Conservation (phyloP, 164 flowering plant species). For the Aristolochia fimbriata region DNA sequence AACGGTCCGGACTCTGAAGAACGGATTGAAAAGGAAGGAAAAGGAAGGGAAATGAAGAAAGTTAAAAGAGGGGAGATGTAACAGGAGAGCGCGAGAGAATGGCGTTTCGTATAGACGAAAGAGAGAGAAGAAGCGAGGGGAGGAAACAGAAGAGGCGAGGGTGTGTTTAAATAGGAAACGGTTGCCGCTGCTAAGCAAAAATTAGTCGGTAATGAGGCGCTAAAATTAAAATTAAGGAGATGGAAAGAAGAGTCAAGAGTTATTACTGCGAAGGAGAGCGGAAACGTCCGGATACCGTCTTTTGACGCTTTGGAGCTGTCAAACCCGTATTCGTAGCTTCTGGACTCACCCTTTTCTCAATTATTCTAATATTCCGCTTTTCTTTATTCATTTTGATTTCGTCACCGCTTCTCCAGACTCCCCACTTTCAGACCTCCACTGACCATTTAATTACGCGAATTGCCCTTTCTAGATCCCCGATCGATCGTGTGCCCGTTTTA, state of each 20-base stretch:
- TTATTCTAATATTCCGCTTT: too few species aligned
- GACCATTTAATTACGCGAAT: too few species aligned
- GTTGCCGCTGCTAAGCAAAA: background rate
- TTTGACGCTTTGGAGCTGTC: slow-evolving; percentile 2
- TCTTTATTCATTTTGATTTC: too few species aligned
- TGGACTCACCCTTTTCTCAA: background rate
- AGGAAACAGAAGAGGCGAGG: background rate
- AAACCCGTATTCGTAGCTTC: slow-evolving; percentile 3
- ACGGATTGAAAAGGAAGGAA: too few species aligned
- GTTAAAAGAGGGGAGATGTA: too few species aligned
- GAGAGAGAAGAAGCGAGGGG: slow-evolving; percentile 2
- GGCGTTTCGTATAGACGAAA: background rate
- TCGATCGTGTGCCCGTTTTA: too few species aligned
- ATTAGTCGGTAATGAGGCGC: background rate
- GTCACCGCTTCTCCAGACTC: too few species aligned
- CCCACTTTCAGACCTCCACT: too few species aligned
- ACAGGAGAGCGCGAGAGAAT: background rate
- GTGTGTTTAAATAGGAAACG: slow-evolving; percentile 18
- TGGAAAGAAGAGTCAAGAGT: background rate
- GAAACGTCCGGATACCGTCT: background rate
- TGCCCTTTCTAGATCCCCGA: too few species aligned
- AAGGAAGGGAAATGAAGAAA: too few species aligned
- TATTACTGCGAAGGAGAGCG: slow-evolving; percentile 1
- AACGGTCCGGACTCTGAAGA: too few species aligned
- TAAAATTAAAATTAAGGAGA: background rate